phyloP scores from a whole-genome alignment of 805 yeast genomes.

The Helenozyma baotianmanensis region DNA sequence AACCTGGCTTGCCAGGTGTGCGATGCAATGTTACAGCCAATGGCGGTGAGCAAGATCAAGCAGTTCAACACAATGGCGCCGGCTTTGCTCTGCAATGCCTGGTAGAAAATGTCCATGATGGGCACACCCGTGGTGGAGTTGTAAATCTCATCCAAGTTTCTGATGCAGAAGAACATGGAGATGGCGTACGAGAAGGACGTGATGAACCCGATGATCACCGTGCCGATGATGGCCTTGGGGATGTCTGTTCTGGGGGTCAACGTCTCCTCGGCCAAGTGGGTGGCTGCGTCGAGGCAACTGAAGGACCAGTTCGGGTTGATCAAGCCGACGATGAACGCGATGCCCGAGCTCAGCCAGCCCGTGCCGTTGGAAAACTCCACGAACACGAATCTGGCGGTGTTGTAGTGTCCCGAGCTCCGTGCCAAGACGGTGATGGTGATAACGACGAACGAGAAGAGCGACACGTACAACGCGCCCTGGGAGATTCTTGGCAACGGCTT shows the following conservation, averaged over 20 bases:
- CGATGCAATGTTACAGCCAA: slow-evolving; percentile 55
- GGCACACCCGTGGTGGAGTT: slow-evolving; percentile 57
- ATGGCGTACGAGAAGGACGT: slow-evolving; percentile 52
- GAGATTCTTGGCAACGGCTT: slow-evolving; percentile 49
- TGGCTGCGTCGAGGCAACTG: slow-evolving; percentile 64
- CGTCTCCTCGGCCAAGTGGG: slow-evolving; percentile 68
- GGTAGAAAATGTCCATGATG: slow-evolving; percentile 57
- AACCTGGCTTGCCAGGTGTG: slow-evolving; percentile 68
- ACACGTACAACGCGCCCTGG: slow-evolving; percentile 45
- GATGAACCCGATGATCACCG: slow-evolving; percentile 62
- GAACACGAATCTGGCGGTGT: slow-evolving; percentile 50
- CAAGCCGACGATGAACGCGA: slow-evolving; percentile 66
- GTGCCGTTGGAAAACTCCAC: slow-evolving; percentile 49
- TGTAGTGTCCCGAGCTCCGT: slow-evolving; percentile 49
- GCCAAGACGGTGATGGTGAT: slow-evolving; percentile 52
- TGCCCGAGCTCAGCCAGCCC: slow-evolving; percentile 56
- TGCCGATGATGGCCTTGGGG: slow-evolving; percentile 58
- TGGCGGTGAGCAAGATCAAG: slow-evolving; percentile 48
- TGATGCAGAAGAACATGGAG: slow-evolving; percentile 57
- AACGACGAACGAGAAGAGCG: slow-evolving; percentile 48
- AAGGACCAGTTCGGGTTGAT: slow-evolving; percentile 69
- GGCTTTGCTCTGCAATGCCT: slow-evolving; percentile 47
- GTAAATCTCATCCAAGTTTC: slow-evolving; percentile 45
- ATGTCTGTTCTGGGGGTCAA: slow-evolving; percentile 53
- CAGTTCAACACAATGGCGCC: slow-evolving; percentile 53